phyloP scores from a whole-genome alignment of 2,329 filamentous ascomycete genomes.

The Polychaeton citri region DNA sequence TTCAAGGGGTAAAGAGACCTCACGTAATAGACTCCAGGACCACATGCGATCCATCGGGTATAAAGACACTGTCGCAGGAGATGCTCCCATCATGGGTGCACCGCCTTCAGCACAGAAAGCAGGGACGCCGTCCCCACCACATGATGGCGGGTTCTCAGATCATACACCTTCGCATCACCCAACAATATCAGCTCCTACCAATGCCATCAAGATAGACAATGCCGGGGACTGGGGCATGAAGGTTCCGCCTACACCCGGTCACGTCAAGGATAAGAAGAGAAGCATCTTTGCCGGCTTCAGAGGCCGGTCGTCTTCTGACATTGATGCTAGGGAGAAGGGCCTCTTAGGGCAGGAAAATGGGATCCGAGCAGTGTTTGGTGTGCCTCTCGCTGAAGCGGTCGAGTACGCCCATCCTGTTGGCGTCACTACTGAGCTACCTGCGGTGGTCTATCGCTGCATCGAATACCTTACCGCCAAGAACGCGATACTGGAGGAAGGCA shows the following conservation, averaged over 20 bases:
- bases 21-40: constrained; percentile 6
- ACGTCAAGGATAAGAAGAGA: constrained; percentile 62
- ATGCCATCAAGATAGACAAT: constrained; percentile 73
- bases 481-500: constrained; percentile 77
- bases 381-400: constrained; percentile 73
- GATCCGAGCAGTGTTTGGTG: constrained; percentile 58
- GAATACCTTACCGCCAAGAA: constrained; percentile 79
- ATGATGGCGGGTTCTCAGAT: constrained; percentile 18
- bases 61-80: constrained; percentile 43
- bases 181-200: constrained; percentile 69
- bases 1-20: constrained; percentile 7
- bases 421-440: constrained; percentile 63
- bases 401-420: constrained; percentile 63
- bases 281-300: constrained; percentile 49
- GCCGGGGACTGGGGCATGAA: constrained; percentile 77
- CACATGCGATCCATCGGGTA: constrained; percentile 34
- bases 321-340: constrained; percentile 20
- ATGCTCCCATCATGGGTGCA: constrained; percentile 41
- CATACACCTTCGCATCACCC: constrained; percentile 22
- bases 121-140: constrained; percentile 21
- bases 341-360: background rate
- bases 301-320: constrained; percentile 58
- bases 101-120: constrained; percentile 6
- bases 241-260: constrained; percentile 30
- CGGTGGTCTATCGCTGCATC: constrained; percentile 89